Evolutionary conservation across 2,329 filamentous ascomycete genomes (phyloP).

Genomic region (Stachybotrys chartarum): DNA sequence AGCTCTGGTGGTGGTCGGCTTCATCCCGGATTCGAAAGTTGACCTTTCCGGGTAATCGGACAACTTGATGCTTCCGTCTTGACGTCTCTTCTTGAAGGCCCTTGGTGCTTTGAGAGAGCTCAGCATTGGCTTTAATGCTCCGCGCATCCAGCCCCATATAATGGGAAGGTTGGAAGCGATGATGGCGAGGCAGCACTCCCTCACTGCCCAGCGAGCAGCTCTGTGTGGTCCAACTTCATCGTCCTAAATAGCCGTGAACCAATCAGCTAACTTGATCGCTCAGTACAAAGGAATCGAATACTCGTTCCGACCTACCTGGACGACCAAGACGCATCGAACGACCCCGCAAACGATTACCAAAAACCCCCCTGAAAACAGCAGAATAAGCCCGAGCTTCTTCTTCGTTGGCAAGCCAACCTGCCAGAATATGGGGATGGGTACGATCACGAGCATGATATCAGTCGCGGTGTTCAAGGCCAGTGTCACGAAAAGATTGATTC

Average conservation of each 20-base stretch:
- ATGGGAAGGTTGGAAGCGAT: conserved; percentile 29
- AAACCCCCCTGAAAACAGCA: conserved; percentile 35
- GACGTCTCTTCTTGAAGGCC: conserved; percentile 11
- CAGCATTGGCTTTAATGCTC: conserved; percentile 15
- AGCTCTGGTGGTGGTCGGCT: background rate
- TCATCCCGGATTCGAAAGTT: background rate
- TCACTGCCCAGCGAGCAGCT: background rate
- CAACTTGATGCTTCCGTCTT: conserved; percentile 12
- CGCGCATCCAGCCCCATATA: conserved; percentile 17
- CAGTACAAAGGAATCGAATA: background rate
- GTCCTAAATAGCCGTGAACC: background rate
- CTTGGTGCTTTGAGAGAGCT: conserved; percentile 15
- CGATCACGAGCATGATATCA: conserved; percentile 31
- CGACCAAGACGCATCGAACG: background rate
- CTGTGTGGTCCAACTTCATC: background rate
- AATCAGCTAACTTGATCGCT: background rate
- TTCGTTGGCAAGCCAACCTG: conserved; percentile 37
- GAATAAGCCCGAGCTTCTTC: conserved; percentile 44
- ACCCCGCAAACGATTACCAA: background rate
- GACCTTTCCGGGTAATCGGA: background rate
- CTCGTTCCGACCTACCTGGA: background rate
- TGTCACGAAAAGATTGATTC: conserved; percentile 29
- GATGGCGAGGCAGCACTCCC: conserved; percentile 19
- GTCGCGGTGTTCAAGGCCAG: conserved; percentile 29
- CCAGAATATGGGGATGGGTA: conserved; percentile 44